Evolutionary conservation across 2,329 filamentous ascomycete genomes (phyloP).

Genomic region (Fusarium sp.): DNA sequence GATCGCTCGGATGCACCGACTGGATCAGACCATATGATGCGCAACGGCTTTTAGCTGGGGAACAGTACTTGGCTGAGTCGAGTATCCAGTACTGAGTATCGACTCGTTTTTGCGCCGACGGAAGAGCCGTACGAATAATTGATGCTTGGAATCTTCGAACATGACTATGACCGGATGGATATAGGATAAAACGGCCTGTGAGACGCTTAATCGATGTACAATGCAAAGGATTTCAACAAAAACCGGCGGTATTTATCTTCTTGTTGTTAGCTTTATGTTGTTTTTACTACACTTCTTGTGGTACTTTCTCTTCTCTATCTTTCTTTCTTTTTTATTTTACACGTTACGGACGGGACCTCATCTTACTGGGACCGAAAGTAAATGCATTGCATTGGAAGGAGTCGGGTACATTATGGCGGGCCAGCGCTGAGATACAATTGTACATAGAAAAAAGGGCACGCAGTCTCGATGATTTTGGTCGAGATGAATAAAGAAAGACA

Average conservation of each 20-base stretch:
- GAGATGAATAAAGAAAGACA: conserved; percentile 29
- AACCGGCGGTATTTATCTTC: conserved; percentile 36
- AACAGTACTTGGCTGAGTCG: background rate
- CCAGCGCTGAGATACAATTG: conserved; percentile 44
- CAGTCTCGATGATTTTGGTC: conserved; percentile 25
- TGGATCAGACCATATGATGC: background rate
- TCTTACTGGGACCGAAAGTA: conserved; percentile 38
- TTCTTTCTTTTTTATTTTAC: conserved; percentile 8
- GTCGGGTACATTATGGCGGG: conserved; percentile 43
- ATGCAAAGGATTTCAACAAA: conserved; percentile 20
- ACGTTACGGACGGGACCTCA: conserved; percentile 32
- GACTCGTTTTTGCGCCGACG: background rate
- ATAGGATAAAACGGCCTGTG: conserved; percentile 20
- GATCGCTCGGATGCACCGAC: background rate
- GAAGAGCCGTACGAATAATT: background rate
- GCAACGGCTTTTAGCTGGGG: background rate
- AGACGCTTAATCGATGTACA: conserved; percentile 17
- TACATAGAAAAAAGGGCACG: conserved; percentile 45
- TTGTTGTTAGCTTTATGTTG: conserved; percentile 20
- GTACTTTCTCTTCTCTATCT: conserved; percentile 4
- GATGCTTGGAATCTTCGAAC: conserved; percentile 6
- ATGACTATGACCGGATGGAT: conserved; percentile 25
- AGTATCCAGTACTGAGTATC: background rate
- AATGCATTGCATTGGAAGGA: conserved; percentile 45
- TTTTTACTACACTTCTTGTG: conserved; percentile 3